These are phyloP conservation scores for Phascolomyces articulosus DNA, from an alignment of 371 early-diverging fungal species.

Conservation along the genomic window DNA sequence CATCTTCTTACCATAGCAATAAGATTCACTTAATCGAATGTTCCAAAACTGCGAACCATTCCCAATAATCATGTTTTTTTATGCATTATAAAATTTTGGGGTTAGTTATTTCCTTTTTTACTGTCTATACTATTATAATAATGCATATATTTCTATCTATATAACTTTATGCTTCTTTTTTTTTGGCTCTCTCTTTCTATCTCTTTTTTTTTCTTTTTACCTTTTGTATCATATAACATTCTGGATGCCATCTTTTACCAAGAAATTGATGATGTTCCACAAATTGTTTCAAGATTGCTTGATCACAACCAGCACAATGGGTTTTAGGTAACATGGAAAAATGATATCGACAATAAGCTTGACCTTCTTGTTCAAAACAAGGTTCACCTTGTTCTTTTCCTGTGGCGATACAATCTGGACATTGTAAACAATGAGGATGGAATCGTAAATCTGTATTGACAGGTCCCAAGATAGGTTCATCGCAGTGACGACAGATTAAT, in stretches of 20 bases:
- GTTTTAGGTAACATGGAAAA: conserved; percentile 83
- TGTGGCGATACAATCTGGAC: conserved; percentile 9
- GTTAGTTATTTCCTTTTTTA: no score
- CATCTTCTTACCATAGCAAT: conserved; percentile 16
- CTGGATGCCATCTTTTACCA: conserved; percentile 94
- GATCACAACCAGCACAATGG: conserved; percentile 93
- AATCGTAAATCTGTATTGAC: conserved; percentile 7
- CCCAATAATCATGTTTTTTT: no score
- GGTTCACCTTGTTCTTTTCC: not conserved
- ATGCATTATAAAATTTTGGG: no score
- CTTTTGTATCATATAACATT: conserved; percentile 94
- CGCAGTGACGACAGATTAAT: conserved; percentile 4
- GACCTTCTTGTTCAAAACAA: conserved; percentile 89
- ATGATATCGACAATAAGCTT: conserved; percentile 90
- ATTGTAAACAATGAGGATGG: conserved; percentile 17
- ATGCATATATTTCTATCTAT: no score
- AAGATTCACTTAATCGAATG: conserved; percentile 57
- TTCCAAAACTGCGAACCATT: conserved; percentile 87
- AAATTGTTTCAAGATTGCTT: conserved; percentile 91
- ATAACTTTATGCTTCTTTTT: no score
- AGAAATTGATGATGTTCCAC: conserved; percentile 80
- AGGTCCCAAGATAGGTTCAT: conserved; percentile 7
- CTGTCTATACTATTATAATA: no score
- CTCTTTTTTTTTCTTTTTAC: conserved; percentile 5
- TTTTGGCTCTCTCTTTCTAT: no score